Conservation (phyloP, 805 yeast genomes). For the Diddensiella santjacobensis region DNA sequence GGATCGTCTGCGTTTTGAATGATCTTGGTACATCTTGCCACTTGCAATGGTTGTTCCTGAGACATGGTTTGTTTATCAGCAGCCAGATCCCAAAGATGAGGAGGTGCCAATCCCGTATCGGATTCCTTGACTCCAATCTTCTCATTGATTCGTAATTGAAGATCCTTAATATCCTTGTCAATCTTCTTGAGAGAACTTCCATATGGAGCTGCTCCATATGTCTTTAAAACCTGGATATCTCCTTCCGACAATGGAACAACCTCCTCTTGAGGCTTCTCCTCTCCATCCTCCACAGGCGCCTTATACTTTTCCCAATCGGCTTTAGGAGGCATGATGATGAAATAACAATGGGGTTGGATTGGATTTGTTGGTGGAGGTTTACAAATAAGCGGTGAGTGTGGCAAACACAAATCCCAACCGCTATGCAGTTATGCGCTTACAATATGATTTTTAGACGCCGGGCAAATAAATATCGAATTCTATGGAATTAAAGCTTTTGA, state of each 20-base stretch:
- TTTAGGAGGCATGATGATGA: conserved; percentile 80
- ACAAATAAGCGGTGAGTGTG: no score
- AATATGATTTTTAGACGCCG: neutral
- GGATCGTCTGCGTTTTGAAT: conserved; percentile 67
- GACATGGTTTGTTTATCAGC: conserved; percentile 93
- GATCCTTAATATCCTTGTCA: conserved; percentile 79
- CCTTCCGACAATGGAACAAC: conserved; percentile 89
- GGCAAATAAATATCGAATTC: neutral
- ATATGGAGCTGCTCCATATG: conserved; percentile 97
- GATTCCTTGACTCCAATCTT: conserved; percentile 82
- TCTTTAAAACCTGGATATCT: conserved; percentile 93
- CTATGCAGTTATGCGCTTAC: conserved; percentile 1
- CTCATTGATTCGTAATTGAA: conserved; percentile 87
- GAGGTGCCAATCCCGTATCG: conserved; percentile 97
- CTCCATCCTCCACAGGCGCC: conserved; percentile 71
- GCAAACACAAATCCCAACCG: no score
- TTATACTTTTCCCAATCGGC: conserved; percentile 98
- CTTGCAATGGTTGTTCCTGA: conserved; percentile 95
- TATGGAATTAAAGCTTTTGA: conserved; percentile 53
- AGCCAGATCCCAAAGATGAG: conserved; percentile 94
- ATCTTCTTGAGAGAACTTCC: conserved; percentile 73
- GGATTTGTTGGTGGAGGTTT: no score
- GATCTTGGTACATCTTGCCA: conserved; percentile 97
- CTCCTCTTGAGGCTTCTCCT: conserved; percentile 59
- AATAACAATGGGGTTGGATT: no score